These are phyloP conservation scores for Abelmoschus esculentus DNA, from an alignment of 345 rosid species.

Conservation along the genomic window DNA sequence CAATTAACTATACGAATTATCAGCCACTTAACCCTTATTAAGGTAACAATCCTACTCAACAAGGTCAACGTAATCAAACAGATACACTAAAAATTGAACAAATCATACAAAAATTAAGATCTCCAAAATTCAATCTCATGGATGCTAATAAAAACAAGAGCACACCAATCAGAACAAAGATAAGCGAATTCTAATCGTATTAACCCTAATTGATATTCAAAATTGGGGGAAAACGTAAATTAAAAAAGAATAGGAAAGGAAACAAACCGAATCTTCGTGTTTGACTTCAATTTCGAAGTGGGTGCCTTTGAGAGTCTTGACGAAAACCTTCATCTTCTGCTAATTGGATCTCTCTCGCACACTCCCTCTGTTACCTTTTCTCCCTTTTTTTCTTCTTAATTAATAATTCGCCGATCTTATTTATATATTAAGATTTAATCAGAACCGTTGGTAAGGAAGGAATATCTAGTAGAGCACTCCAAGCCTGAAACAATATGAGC, in stretches of 20 bases:
- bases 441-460: too few relatives aligned
- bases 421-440: neutral
- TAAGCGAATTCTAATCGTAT: neutral
- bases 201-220: slow-evolving; percentile 7
- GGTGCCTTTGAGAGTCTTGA: slow-evolving; percentile 68
- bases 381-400: neutral
- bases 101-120: neutral
- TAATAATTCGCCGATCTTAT: neutral
- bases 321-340: slow-evolving; percentile 60
- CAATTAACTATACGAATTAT: neutral
- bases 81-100: neutral
- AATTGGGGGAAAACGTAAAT: neutral
- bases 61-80: too few relatives aligned
- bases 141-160: neutral
- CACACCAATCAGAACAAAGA: neutral
- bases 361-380: too few relatives aligned
- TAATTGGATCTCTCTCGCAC: too few relatives aligned
- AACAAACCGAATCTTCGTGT: slow-evolving; percentile 45
- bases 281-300: slow-evolving; percentile 64
- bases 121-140: neutral
- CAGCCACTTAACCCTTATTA: neutral
- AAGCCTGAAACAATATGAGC: too few relatives aligned
- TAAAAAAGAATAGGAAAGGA: neutral
- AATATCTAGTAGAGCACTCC: too few relatives aligned
- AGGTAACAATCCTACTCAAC: too few relatives aligned